Evolutionary conservation across 2,329 filamentous ascomycete genomes (phyloP), one percentile per base, ranked within the genome.

Genomic region (Rutstroemia sydowiana): DNA sequence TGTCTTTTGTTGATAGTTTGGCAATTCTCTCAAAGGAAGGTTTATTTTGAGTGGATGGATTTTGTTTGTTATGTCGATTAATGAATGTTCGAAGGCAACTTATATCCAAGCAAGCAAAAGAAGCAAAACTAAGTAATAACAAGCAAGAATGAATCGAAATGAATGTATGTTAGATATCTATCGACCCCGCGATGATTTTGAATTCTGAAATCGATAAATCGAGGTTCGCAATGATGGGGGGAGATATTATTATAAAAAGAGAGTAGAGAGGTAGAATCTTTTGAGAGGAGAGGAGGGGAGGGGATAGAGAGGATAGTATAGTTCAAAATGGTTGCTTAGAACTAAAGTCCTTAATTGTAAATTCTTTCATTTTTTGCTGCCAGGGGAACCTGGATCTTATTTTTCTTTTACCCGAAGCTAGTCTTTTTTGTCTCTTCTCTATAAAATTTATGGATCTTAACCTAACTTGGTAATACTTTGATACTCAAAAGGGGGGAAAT

Each of bases 31-130:
- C 11, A 39, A 49, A 39, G 40, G 40, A 32, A 50, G 31, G 48
- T n/a, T n/a, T 39, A 50, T 50, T 16, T 28, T 44, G 46, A 28
- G 46, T 49, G 46, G 39, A 37, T 44, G n/a, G 37, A 21, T 21
- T 30, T 51, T 53, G 49, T 54, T 36, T 45, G 13, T 32, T 21
- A 42, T 61, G 53, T 57, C 57, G 59, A 61, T 57, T 41, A 64
- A 60, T 53, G 61, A 63, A 48, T 54, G 58, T 52, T 41, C 58
- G 57, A 62, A 63, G n/a, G n/a, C 62, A 62, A 57, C 56, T 59
- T 57, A 57, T 50, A 57, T 60, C 53, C 60, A 51, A 52, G 47
- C 40, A 50, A 50, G 47, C 39, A 49, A 34, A 26, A 18, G 11
- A 41, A 41, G 37, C 37, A 41, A 41, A 18, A n/a, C n/a, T 3